Percentiles rank a stretch among this genome's conserved stretches.
phyloP scores from a whole-genome alignment of 495 filamentous ascomycete genomes.

The Penicillium steckii region DNA sequence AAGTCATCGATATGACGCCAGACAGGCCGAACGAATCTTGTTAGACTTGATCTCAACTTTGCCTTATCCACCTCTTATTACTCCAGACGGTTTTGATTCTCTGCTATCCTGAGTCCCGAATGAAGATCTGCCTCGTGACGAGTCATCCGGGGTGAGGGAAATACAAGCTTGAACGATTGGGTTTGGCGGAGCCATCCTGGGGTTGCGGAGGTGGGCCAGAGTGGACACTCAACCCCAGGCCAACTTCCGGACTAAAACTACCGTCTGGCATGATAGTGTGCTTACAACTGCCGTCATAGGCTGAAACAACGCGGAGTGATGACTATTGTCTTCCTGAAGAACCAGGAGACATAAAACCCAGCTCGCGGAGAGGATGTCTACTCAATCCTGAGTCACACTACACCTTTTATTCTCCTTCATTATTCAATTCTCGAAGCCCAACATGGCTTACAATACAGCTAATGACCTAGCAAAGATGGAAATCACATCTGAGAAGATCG shows the following conservation, averaged over 20 bases:
- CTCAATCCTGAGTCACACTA: background rate
- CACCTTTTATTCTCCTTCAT: background rate
- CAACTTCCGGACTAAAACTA: background rate
- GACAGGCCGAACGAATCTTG: no score
- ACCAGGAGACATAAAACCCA: background rate
- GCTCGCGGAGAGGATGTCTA: background rate
- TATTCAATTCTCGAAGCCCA: background rate
- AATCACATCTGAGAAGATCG: conserved; percentile 17
- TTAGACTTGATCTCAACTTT: no score
- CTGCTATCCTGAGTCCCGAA: background rate
- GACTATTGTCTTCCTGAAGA: background rate
- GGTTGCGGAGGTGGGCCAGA: conserved; percentile 7
- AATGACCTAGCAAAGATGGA: conserved; percentile 9
- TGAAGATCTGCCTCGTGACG: background rate
- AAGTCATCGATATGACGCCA: no score
- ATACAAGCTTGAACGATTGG: background rate
- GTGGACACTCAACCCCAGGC: conserved; percentile 6
- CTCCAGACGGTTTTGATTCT: background rate
- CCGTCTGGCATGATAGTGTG: conserved; percentile 4
- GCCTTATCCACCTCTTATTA: background rate
- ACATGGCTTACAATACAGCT: conserved; percentile 6
- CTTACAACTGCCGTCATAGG: conserved; percentile 2
- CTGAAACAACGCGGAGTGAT: background rate
- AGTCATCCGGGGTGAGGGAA: conserved; percentile 11
- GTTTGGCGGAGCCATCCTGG: conserved; percentile 3